phyloP scores from a whole-genome alignment of 2,329 filamentous ascomycete species.

The Cytospora leucostoma region DNA sequence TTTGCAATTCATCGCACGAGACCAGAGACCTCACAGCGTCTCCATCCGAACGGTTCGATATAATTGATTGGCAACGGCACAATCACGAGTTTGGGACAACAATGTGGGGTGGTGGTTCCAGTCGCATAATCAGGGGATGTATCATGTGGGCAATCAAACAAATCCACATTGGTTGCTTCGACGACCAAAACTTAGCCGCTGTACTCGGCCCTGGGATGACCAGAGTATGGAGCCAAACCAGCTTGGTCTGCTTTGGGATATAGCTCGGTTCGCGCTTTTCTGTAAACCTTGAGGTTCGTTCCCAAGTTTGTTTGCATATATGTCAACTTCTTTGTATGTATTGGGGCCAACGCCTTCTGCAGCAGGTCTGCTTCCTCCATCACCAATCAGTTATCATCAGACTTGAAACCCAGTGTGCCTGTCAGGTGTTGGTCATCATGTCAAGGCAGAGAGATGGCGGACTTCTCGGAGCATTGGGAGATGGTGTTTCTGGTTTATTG shows the following conservation, averaged over 20 bases:
- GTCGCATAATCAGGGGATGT: not conserved
- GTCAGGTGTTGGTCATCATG: conserved; percentile 9
- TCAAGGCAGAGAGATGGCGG: conserved; percentile 11
- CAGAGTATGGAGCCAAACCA: not conserved
- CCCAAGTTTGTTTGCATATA: conserved; percentile 1
- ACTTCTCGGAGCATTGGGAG: conserved; percentile 8
- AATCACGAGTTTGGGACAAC: too few species aligned
- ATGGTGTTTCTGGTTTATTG: conserved; percentile 19
- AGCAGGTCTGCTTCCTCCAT: conserved; percentile 21
- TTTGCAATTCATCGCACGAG: too few species aligned
- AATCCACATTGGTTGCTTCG: not conserved
- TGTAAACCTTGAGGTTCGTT: not conserved
- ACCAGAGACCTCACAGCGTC: not conserved
- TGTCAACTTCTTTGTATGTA: not conserved
- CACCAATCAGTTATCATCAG: not conserved
- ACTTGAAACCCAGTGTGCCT: not conserved
- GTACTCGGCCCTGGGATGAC: not conserved
- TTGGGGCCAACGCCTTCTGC: conserved; percentile 7
- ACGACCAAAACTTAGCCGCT: not conserved
- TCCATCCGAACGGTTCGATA: not conserved
- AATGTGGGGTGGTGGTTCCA: not conserved
- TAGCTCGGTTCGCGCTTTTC: too few species aligned
- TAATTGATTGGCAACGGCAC: not conserved
- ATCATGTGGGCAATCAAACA: not conserved
- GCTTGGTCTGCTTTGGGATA: too few species aligned